phyloP scores from a whole-genome alignment of 23 red algal genomes.

The Cyanidioschyzon merolae region DNA sequence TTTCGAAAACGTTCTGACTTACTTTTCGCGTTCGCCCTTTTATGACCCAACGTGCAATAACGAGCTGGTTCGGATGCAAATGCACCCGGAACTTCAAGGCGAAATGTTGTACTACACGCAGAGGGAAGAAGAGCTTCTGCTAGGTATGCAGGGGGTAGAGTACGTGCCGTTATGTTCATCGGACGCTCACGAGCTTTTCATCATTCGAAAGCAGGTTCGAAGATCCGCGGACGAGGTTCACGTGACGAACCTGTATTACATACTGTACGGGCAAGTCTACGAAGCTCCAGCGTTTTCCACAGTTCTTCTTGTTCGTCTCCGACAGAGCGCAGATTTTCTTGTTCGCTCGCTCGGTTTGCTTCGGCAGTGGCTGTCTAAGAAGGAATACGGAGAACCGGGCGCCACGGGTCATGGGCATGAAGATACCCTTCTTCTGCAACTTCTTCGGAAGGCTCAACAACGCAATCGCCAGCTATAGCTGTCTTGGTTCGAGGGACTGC shows the following conservation, averaged over 20 bases:
- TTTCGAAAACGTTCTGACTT: slow-evolving; percentile 50
- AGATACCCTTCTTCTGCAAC: no score
- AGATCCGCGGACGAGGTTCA: slow-evolving; percentile 27
- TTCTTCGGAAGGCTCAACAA: no score
- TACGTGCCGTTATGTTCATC: slow-evolving; percentile 9
- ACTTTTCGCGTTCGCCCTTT: slow-evolving; percentile 89
- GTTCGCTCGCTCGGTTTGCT: not conserved
- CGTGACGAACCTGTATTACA: slow-evolving; percentile 57
- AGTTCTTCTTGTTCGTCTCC: slow-evolving; percentile 25
- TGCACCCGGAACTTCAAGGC: slow-evolving; percentile 33
- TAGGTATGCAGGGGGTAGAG: slow-evolving; percentile 62
- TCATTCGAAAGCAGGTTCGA: slow-evolving; percentile 42
- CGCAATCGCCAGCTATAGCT: no score
- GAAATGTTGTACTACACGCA: not conserved
- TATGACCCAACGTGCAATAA: slow-evolving; percentile 86
- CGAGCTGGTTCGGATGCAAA: slow-evolving; percentile 75
- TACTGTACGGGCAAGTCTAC: slow-evolving; percentile 49
- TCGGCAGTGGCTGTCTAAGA: no score
- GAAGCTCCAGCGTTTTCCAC: slow-evolving; percentile 41
- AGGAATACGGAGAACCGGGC: no score
- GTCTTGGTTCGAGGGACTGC: no score
- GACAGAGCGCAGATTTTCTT: slow-evolving; percentile 3
- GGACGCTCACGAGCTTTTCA: slow-evolving; percentile 34
- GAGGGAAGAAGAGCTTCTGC: slow-evolving; percentile 17
- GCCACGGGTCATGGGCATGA: no score